Base-by-base conservation (phyloP, 2,329 filamentous ascomycete species). In the Trichoderma semiorbis region DNA sequence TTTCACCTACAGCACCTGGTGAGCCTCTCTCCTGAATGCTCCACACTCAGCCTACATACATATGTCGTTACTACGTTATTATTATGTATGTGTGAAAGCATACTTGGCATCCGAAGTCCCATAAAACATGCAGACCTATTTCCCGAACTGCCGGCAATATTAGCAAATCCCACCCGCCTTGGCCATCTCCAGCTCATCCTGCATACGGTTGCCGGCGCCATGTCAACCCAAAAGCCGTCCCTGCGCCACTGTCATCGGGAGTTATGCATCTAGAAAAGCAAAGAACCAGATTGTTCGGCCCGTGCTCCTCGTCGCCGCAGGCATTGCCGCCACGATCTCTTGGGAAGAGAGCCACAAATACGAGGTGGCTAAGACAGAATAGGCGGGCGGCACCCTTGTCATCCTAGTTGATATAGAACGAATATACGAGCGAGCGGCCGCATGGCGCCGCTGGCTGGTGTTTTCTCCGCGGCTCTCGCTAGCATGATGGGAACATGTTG, bases 241-340 rank as follows among this genome's bases (percentile, higher is more conserved):
- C 21, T 68, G 34, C 53, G 65, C 65, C 65, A 68, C 53, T 43
- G 16, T n/a, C 53, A 68, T 68, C 53, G 65, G 53, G 26, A 68
- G 32, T 47, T 58, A 24, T 32, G n/a, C 60, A 64, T 64, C 36
- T 64, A 14, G 53, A 68, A 36, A 60, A n/a, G 53, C 39, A 68
- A 24, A 57, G 16, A 24, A 68, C 39, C 53, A 58, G 64, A 43
- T 58, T 36, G 21, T 14, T 5, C 21, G 32, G 50, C 50, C 64
- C 64, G 24, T 67, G 64, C 32, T 36, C 53, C 8, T 64, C 57
- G 30, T 24, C 39, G 18, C 39, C 21, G 21, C 30, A 30, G 32
- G 64, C 64, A 39, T 39, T n/a, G 24, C 64, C 11, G 34, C 65
- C 65, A 43, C 65, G 53, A 68, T 58, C 53, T 68, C 34, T 28